Evolutionary conservation across 371 early-diverging fungal species (phyloP).

Genomic region (Actinomortierella wolfii): DNA sequence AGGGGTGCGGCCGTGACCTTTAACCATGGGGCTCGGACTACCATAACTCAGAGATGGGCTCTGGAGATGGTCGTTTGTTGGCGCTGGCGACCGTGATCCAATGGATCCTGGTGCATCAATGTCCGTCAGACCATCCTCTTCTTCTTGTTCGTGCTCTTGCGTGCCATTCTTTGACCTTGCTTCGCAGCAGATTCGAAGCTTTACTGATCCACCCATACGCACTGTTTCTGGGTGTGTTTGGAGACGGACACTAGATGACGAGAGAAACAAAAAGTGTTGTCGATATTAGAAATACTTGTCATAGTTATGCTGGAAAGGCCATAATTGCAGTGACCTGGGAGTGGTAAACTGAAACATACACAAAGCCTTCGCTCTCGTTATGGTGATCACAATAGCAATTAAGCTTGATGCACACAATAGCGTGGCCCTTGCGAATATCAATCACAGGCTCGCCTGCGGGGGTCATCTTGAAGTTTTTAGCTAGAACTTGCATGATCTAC

Average conservation of each 20-base stretch:
- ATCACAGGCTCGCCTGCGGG: constrained; percentile 39
- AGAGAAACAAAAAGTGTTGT: no score
- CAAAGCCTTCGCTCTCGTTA: constrained; percentile 42
- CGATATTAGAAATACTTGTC: no score
- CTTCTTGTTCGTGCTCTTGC: constrained; percentile 28
- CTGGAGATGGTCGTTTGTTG: constrained; percentile 22
- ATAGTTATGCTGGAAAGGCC: no score
- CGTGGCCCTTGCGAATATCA: constrained; percentile 43
- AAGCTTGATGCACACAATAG: constrained; percentile 43
- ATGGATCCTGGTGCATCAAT: constrained; percentile 45
- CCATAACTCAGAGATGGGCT: constrained; percentile 42
- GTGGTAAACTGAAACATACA: neutral
- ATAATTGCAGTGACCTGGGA: no score
- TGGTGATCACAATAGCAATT: constrained; percentile 47
- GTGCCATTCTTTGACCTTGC: constrained; percentile 39
- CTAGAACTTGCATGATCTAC: constrained; percentile 46
- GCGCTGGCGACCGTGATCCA: constrained; percentile 31
- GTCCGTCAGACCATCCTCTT: constrained; percentile 45
- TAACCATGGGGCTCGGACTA: constrained; percentile 25
- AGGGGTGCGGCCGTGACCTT: constrained; percentile 17
- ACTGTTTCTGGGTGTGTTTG: constrained; percentile 30
- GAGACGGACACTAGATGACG: constrained; percentile 13
- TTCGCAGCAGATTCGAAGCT: constrained; percentile 42
- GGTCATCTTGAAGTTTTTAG: constrained; percentile 41
- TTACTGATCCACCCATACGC: constrained; percentile 38